These are phyloP conservation scores for Blastobotrys raffinosifermentans DNA, from an alignment of 1,139 yeast genomes.

Conservation along the genomic window DNA sequence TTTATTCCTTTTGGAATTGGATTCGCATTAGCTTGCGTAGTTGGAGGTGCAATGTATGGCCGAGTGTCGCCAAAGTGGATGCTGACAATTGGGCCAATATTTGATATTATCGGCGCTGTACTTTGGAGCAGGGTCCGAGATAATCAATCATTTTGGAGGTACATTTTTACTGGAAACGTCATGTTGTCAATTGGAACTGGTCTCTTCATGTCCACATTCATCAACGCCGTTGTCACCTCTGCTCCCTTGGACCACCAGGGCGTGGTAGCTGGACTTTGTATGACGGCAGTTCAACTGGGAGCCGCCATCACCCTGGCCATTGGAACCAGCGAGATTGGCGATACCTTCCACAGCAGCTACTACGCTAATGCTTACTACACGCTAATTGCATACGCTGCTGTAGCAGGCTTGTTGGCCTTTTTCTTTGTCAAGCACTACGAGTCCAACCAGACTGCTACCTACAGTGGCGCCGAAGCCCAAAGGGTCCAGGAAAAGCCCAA, in stretches of 20 bases:
- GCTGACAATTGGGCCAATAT: slow-evolving; percentile 18
- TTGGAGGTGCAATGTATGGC: slow-evolving; percentile 18
- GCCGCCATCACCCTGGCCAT: slow-evolving; percentile 26
- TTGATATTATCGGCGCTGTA: slow-evolving; percentile 20
- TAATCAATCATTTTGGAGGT: slow-evolving; percentile 27
- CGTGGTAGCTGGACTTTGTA: slow-evolving; percentile 30
- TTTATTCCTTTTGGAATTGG: slow-evolving; percentile 26
- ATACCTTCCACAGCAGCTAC: slow-evolving; percentile 1
- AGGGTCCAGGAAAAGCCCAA: too few relatives aligned
- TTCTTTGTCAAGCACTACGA: slow-evolving; percentile 12
- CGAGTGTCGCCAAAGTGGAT: slow-evolving; percentile 13
- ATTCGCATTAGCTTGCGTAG: slow-evolving; percentile 16
- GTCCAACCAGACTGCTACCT: slow-evolving; percentile 3
- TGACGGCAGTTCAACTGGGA: slow-evolving; percentile 28
- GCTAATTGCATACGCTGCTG: slow-evolving; percentile 15
- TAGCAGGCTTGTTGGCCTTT: slow-evolving; percentile 11
- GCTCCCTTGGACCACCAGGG: slow-evolving; percentile 35
- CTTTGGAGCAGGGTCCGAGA: slow-evolving; percentile 26
- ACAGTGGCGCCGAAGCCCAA: too few relatives aligned
- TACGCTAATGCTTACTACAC: slow-evolving; percentile 15
- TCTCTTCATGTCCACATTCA: slow-evolving; percentile 18
- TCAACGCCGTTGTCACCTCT: slow-evolving; percentile 21
- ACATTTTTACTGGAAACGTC: slow-evolving; percentile 24
- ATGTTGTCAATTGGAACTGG: slow-evolving; percentile 23
- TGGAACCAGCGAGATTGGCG: slow-evolving; percentile 21